Percentiles rank a stretch among this genome's conserved stretches.
Conservation (phyloP, 805 yeast genomes). For the Debaryomyces prosopidis region DNA sequence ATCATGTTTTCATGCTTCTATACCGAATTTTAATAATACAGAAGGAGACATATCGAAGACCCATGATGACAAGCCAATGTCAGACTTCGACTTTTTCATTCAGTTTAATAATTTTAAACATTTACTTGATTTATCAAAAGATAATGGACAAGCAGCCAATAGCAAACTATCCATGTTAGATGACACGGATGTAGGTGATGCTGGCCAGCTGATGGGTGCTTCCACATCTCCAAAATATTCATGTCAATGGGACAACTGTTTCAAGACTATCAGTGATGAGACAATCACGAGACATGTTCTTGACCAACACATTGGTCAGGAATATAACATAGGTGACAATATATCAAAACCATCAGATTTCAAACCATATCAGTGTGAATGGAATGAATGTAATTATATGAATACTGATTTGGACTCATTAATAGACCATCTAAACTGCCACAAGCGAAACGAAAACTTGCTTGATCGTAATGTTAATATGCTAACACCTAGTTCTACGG, state of each 20-base stretch:
- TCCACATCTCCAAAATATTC: conserved; percentile 8
- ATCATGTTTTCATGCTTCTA: conserved; percentile 47
- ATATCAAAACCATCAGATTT: conserved; percentile 1
- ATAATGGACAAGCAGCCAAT: neutral
- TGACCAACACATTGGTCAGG: conserved; percentile 54
- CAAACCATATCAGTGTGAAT: conserved; percentile 56
- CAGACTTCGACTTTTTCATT: conserved; percentile 39
- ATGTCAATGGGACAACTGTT: conserved; percentile 75
- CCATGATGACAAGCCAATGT: conserved; percentile 15
- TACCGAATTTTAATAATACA: conserved; percentile 21
- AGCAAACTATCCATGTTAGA: neutral
- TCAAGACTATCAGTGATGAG: conserved; percentile 34
- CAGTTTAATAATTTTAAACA: conserved; percentile 34
- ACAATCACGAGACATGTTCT: conserved; percentile 33
- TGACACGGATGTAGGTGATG: neutral
- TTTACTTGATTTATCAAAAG: conserved; percentile 3
- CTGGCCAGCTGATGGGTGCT: neutral
- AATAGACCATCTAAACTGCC: conserved; percentile 51
- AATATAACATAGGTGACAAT: conserved; percentile 27
- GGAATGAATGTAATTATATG: conserved; percentile 69
- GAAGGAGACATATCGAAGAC: neutral
- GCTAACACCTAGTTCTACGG: conserved; percentile 11
- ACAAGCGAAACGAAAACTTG: conserved; percentile 16
- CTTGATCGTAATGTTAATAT: neutral
- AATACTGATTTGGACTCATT: conserved; percentile 54